Conservation (phyloP, 192 early-diverging fungal genomes). For the Rhizophagus sp. region DNA sequence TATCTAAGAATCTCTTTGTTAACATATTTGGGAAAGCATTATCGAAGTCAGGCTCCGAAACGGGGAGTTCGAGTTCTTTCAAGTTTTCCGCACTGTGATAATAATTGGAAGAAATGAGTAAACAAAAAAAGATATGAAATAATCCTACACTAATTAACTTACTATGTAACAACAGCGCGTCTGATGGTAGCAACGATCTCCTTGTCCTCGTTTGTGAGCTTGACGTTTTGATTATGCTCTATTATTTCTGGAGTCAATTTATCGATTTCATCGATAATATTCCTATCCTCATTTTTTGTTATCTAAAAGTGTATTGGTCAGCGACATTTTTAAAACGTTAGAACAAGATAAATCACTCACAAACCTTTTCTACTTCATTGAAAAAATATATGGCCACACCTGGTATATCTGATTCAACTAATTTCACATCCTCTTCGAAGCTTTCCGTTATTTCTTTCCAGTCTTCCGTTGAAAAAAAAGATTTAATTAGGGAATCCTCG, state of each 20-base stretch:
- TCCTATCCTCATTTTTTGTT: background rate
- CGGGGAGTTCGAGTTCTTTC: too few species aligned
- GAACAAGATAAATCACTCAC: too few species aligned
- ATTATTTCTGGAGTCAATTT: background rate
- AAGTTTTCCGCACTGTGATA: too few species aligned
- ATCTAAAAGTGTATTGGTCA: constrained; percentile 14
- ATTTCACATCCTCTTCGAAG: too few species aligned
- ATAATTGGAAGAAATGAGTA: constrained; percentile 15
- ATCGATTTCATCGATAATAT: constrained; percentile 9
- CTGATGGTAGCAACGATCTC: background rate
- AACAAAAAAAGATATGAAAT: constrained; percentile 14
- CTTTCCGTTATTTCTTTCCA: constrained; percentile 28
- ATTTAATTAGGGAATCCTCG: background rate
- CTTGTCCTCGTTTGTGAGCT: background rate
- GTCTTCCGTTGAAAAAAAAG: constrained; percentile 28
- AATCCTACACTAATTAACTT: background rate
- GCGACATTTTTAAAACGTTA: constrained; percentile 12
- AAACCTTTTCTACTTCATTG: constrained; percentile 24
- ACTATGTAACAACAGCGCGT: constrained; percentile 12
- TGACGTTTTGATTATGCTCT: constrained; percentile 3
- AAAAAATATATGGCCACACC: too few species aligned
- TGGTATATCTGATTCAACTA: constrained; percentile 23
- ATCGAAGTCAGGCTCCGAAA: too few species aligned
- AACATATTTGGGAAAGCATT: too few species aligned
- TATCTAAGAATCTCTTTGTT: too few species aligned